phyloP scores from a whole-genome alignment of 176 grass and related monocot species.

The Aegilops umbellulata region DNA sequence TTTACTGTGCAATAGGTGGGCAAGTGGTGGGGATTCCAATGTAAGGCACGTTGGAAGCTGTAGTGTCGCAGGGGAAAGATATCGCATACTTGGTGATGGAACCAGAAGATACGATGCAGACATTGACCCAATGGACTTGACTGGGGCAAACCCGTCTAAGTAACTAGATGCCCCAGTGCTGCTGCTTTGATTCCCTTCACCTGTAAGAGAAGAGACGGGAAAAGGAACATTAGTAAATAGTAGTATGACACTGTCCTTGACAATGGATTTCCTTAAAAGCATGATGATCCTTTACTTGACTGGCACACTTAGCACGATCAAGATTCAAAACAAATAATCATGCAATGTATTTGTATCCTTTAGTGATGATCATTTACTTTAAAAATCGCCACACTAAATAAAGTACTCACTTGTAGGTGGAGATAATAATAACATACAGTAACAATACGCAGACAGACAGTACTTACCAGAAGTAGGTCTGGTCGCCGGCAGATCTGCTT shows the following conservation, averaged over 20 bases:
- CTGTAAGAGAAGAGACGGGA: conserved; percentile 34
- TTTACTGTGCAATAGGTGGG: conserved; percentile 93
- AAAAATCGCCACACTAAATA: conserved; percentile 11
- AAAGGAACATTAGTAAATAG: not conserved
- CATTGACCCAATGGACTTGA: conserved; percentile 72
- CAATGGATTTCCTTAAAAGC: conserved; percentile 10
- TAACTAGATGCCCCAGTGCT: conserved; percentile 41
- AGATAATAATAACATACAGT: not conserved
- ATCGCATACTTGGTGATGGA: conserved; percentile 84
- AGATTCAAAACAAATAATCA: not conserved
- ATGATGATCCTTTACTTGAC: not conserved
- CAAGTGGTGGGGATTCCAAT: conserved; percentile 90
- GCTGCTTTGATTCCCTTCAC: conserved; percentile 58
- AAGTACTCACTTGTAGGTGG: conserved; percentile 2
- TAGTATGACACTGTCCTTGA: not conserved
- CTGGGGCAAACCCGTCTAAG: conserved; percentile 82
- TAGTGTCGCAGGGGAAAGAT: conserved; percentile 63
- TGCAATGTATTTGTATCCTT: not conserved
- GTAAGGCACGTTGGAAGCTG: conserved; percentile 94
- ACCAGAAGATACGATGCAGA: conserved; percentile 73
- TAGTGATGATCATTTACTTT: not conserved
- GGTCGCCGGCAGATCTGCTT: conserved; percentile 47
- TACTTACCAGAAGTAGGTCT: conserved; percentile 56
- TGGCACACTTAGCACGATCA: not conserved
- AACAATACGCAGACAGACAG: not conserved